Evolutionary conservation across 2,329 filamentous ascomycete genomes (phyloP).

Genomic region (Sphaceloma murrayae): DNA sequence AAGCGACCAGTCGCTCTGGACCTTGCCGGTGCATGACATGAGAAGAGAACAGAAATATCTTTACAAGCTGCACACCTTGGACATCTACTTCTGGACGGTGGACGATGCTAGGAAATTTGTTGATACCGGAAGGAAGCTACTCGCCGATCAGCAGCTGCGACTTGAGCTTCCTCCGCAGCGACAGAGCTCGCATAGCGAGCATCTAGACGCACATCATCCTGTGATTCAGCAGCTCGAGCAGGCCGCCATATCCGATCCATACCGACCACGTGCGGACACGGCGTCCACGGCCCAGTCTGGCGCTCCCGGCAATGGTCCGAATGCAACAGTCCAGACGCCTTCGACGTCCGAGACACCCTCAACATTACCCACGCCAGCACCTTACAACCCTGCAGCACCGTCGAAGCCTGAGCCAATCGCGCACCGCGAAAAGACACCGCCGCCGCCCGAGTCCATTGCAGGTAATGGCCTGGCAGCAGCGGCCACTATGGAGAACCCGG

Average conservation of each 20-base stretch:
- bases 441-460: constrained; percentile 55
- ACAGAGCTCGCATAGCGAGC: constrained; percentile 33
- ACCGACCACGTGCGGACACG: constrained; percentile 35
- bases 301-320: constrained; percentile 21
- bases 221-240: constrained; percentile 66
- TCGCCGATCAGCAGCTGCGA: constrained; percentile 49
- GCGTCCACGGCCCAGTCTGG: constrained; percentile 26
- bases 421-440: constrained; percentile 70
- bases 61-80: constrained; percentile 65
- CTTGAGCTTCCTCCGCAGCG: constrained; percentile 52
- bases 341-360: constrained; percentile 27
- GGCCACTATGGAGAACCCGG: constrained; percentile 29
- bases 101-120: constrained; percentile 62
- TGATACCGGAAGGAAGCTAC: constrained; percentile 55
- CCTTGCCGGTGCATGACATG: constrained; percentile 62
- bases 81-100: constrained; percentile 72
- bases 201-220: constrained; percentile 49
- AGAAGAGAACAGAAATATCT: constrained; percentile 68
- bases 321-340: constrained; percentile 21
- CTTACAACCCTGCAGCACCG: constrained; percentile 72
- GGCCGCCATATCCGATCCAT: constrained; percentile 54
- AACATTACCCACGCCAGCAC: constrained; percentile 48
- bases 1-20: constrained; percentile 54
- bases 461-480: constrained; percentile 37
- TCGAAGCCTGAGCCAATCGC: constrained; percentile 61